Base-by-base conservation (phyloP, 163 green algal genomes). In the Scenedesmus sp. region DNA sequence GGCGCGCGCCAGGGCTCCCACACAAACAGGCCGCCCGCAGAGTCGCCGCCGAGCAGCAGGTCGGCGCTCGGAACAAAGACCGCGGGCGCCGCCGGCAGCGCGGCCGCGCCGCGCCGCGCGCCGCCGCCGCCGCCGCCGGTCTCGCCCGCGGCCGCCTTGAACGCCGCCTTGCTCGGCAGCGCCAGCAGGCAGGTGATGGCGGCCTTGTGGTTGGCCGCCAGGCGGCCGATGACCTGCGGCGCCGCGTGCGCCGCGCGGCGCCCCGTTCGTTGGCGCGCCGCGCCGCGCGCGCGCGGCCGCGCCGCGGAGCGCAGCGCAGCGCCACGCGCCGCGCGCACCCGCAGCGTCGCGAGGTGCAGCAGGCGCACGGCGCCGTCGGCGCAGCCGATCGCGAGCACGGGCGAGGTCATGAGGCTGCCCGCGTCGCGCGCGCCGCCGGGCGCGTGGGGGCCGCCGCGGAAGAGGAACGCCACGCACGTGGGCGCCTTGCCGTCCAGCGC, bases 331-430 rank as follows among this genome's bases (percentile, higher is more conserved):
- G 47, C 34, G 18, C 47, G 9, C 1, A 90, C 82, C 54, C 82
- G 83, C 62, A 88, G 71, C 7, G 81, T 86, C 14, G 84, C 76
- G 2, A 88, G 70, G 50, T 84, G 83, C 48, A 94, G 44, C 29
- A 94, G 57, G 60, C 87, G 88, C 63, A 93, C 90, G 20, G 71
- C 70, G 36, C 92, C 92, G 36, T 86, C 86, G 0, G 91, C 82
- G 26, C 87, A 92, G 14, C 92, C 92, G 28, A 96, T 75, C 6
- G 89, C 91, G 60, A 96, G 70, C 57, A 94, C 70, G 2, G 91
- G 71, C 33, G 77, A 84, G 1, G 75, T 53, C 75, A 84, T 70
- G n/a, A 87, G 31, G 34, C 48, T 71, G 75, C 64, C 26, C n/a
- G 63, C 28, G 50, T 81, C 34, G 64, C 50, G 54, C 45, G 45